Percentiles rank a stretch among this genome's conserved stretches.
Evolutionary conservation across 2,329 filamentous ascomycete species (phyloP).

Genomic region (Neonectria magnoliae): DNA sequence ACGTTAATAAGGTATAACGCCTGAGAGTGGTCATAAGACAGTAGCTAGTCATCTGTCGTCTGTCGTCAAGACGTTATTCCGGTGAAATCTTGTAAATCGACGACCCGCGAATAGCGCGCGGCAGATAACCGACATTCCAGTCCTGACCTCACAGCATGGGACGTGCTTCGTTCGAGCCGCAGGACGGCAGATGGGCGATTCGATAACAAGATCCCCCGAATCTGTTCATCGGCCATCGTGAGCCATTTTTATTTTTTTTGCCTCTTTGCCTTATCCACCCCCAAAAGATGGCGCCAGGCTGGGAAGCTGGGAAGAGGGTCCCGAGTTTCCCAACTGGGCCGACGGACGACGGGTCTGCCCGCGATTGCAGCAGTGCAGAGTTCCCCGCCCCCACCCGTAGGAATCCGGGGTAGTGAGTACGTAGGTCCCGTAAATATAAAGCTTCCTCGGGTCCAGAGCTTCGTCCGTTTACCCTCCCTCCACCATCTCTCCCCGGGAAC

Average conservation of each 20-base stretch:
- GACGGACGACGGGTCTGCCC: conserved; percentile 31
- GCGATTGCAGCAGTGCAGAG: conserved; percentile 15
- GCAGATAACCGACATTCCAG: background rate
- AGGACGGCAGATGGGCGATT: conserved; percentile 1
- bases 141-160: background rate
- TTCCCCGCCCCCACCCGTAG: conserved; percentile 39
- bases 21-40: background rate
- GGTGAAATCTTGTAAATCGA: background rate
- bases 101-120: background rate
- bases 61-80: background rate
- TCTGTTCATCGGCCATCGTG: conserved; percentile 4
- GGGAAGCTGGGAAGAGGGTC: conserved; percentile 16
- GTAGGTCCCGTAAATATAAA: conserved; percentile 21
- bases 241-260: background rate
- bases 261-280: conserved; percentile 5
- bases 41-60: background rate
- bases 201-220: background rate
- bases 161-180: conserved; percentile 9
- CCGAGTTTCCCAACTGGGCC: conserved; percentile 27
- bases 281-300: conserved; percentile 27
- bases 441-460: conserved; percentile 13
- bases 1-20: background rate
- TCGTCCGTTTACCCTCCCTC: conserved; percentile 3
- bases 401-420: conserved; percentile 13
- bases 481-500: background rate